Conservation (phyloP, 352 stramenopile genomes). For the Phytophthora sp. region DNA sequence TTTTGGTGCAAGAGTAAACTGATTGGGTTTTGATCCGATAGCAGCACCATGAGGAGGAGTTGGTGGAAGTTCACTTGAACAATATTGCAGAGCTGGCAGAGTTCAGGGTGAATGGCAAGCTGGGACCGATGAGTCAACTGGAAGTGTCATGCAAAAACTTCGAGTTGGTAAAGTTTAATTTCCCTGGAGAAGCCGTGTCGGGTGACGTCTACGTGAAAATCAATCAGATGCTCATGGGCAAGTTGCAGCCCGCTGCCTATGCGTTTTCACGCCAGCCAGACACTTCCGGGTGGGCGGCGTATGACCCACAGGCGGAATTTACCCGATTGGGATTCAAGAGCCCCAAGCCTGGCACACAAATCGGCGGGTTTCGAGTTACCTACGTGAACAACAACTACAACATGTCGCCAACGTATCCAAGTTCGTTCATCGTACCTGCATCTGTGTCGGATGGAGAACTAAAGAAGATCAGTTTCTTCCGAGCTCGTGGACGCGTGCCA, state of each 20-base stretch:
- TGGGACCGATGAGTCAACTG: conserved; percentile 62
- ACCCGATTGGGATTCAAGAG: conserved; percentile 57
- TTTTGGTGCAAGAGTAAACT: no score
- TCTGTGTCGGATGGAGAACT: conserved; percentile 93
- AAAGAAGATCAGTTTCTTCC: conserved; percentile 89
- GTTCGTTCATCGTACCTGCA: conserved; percentile 89
- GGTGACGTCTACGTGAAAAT: conserved; percentile 75
- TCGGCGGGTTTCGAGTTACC: conserved; percentile 70
- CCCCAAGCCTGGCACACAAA: conserved; percentile 38
- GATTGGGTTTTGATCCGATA: no score
- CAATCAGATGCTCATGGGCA: conserved; percentile 58
- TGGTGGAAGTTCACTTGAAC: conserved; percentile 73
- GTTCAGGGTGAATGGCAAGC: conserved; percentile 46
- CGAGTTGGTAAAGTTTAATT: conserved; percentile 80
- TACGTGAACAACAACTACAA: conserved; percentile 82
- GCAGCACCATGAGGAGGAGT: conserved; percentile 42
- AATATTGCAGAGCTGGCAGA: conserved; percentile 83
- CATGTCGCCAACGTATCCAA: conserved; percentile 84
- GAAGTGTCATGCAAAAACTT: conserved; percentile 91
- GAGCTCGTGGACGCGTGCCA: conserved; percentile 92
- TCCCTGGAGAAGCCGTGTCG: conserved; percentile 64
- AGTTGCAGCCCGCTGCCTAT: conserved; percentile 62
- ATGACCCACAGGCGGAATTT: conserved; percentile 66
- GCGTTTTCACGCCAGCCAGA: conserved; percentile 47
- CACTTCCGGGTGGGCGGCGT: conserved; percentile 57